These are phyloP conservation scores for Termitomyces sp. DNA, from an alignment of 768 basidiomycete species.

Conservation along the genomic window DNA sequence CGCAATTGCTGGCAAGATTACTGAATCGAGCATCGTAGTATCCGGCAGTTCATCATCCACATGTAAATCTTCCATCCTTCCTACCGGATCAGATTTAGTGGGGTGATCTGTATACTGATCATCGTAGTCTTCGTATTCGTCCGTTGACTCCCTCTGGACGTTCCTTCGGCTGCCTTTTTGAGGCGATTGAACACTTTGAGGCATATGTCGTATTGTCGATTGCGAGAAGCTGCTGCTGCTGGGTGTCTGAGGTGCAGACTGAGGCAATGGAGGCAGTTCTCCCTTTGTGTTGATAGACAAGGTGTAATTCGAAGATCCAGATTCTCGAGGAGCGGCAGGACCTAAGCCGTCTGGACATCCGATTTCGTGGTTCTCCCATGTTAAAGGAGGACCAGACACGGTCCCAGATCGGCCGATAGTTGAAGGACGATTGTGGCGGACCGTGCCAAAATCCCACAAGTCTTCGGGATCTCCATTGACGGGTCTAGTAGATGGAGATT, in stretches of 20 bases:
- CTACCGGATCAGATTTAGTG: conserved; percentile 37
- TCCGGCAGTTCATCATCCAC: conserved; percentile 63
- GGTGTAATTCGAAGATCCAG: conserved; percentile 30
- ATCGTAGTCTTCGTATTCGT: conserved; percentile 64
- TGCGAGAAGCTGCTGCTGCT: conserved; percentile 45
- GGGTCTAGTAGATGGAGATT: conserved; percentile 30
- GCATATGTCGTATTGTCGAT: conserved; percentile 64
- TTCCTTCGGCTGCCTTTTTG: conserved; percentile 24
- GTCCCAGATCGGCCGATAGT: conserved; percentile 69
- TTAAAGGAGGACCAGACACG: conserved; percentile 61
- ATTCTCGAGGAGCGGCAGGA: conserved; percentile 22
- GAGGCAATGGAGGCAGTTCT: conserved; percentile 58
- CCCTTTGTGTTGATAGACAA: conserved; percentile 47
- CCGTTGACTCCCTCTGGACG: conserved; percentile 44
- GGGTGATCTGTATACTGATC: conserved; percentile 51
- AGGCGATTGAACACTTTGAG: conserved; percentile 21
- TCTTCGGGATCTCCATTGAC: conserved; percentile 65
- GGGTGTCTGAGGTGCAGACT: conserved; percentile 27
- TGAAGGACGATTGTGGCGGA: conserved; percentile 61
- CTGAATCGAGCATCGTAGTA: conserved; percentile 93
- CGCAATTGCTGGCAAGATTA: conserved; percentile 92
- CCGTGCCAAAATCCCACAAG: conserved; percentile 97
- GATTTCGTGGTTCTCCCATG: conserved; percentile 73
- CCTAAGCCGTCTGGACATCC: conserved; percentile 35
- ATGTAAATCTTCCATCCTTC: conserved; percentile 41